Conservation (phyloP, 2,329 filamentous ascomycete genomes). For the Ceratocystis huliohia region DNA sequence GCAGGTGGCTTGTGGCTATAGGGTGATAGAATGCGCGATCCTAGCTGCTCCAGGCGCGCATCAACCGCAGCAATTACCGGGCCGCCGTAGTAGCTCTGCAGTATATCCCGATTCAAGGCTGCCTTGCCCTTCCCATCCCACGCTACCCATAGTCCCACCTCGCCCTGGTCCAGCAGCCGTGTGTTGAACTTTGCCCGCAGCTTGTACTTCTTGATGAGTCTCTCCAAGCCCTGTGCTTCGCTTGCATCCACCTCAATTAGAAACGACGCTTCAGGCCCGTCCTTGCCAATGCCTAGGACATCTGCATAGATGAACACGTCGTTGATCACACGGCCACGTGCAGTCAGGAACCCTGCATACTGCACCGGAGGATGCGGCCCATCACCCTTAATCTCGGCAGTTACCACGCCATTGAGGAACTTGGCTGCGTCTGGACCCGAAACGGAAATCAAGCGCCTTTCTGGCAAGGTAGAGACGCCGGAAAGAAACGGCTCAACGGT, state of each 20-base stretch:
- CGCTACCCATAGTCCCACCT: conserved; percentile 57
- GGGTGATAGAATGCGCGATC: conserved; percentile 35
- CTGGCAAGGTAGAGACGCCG: conserved; percentile 47
- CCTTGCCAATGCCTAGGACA: conserved; percentile 21
- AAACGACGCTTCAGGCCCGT: conserved; percentile 30
- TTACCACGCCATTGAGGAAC: conserved; percentile 81
- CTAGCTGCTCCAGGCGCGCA: conserved; percentile 42
- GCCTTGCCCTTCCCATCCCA: conserved; percentile 47
- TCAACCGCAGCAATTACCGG: conserved; percentile 35
- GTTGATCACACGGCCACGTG: conserved; percentile 69
- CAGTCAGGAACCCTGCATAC: conserved; percentile 78
- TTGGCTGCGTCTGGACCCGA: conserved; percentile 66
- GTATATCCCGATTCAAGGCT: not conserved
- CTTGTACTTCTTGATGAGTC: conserved; percentile 74
- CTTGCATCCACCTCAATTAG: conserved; percentile 70
- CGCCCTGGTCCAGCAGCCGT: conserved; percentile 49
- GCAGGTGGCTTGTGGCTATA: conserved; percentile 24
- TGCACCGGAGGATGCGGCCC: conserved; percentile 39
- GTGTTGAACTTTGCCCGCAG: conserved; percentile 67
- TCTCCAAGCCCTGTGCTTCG: conserved; percentile 48
- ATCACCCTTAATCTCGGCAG: conserved; percentile 45
- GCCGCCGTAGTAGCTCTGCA: not conserved
- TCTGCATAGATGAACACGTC: conserved; percentile 79
- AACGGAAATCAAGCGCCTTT: conserved; percentile 66
- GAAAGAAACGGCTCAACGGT: conserved; percentile 31